phyloP scores from a whole-genome alignment of 306 rosid genomes.

The Notholithocarpus densiflorus region DNA sequence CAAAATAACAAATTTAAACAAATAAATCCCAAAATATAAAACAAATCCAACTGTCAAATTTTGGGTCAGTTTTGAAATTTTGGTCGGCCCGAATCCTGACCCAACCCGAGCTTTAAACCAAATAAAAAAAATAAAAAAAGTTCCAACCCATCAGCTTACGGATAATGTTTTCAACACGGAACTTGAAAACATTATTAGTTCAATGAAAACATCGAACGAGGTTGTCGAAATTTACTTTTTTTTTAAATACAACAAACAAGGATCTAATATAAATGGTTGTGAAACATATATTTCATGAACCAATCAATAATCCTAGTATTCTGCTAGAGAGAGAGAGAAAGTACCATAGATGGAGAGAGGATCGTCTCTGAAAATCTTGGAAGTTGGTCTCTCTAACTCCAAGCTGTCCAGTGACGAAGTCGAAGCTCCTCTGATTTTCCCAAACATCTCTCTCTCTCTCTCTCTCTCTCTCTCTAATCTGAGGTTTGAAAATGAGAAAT shows the following conservation, averaged over 20 bases:
- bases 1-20: too few species aligned
- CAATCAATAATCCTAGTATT: too few species aligned
- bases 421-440: constrained; percentile 68
- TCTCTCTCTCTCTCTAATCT: not conserved
- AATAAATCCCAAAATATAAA: too few species aligned
- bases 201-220: not conserved
- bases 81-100: too few species aligned
- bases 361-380: constrained; percentile 72
- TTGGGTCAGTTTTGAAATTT: too few species aligned
- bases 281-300: too few species aligned
- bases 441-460: constrained; percentile 48
- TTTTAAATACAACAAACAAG: not conserved
- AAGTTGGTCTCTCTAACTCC: constrained; percentile 66
- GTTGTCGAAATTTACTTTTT: not conserved
- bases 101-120: too few species aligned
- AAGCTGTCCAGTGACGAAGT: constrained; percentile 59
- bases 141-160: not conserved
- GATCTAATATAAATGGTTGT: not conserved
- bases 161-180: too few species aligned
- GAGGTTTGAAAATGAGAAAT: not conserved
- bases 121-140: too few species aligned
- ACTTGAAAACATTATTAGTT: not conserved
- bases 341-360: constrained; percentile 81
- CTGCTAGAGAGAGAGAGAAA: not conserved
- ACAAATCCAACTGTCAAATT: not conserved